Base-by-base conservation (phyloP, 768 basidiomycete genomes). In the Boletus pseudopeckii region DNA sequence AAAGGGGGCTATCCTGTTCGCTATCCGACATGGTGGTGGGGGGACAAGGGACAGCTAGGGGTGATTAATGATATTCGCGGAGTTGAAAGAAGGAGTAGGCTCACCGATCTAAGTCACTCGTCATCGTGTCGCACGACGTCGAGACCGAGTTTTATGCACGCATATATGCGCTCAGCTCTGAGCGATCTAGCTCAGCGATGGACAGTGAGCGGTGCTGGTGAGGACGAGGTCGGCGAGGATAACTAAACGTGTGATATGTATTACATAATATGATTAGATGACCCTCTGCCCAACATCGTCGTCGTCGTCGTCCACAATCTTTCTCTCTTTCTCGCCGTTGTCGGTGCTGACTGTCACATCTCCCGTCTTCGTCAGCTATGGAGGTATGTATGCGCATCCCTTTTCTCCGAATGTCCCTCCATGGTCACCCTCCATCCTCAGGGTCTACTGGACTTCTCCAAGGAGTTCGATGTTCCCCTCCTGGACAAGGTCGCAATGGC, bases 401-500 rank as follows among this genome's bases (percentile, higher is more conserved):
- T 26, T 14, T 33, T n/a, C 42, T 45, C 32, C 32, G 24, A 44
- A 56, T 51, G 24, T 36, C 22, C 36, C n/a, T 45, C 38, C 28
- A 26, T 48, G 32, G 45, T 64, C 56, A 55, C 45, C 22, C 3
- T 32, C 28, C 45, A 43, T 46, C 55, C 32, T 17, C 48, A 97
- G 94, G 84, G 79, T 72, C 80, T 97, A 64, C 88, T 97, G 70
- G 93, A 97, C 81, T 93, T 95, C 78, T 86, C 86, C 63, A 83
- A 82, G 65, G 93, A 96, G 66, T 91, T 98, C 74, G 94, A 98
- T 80, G 86, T 97, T 71, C 74, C 79, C 57, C 81, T 98, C 58
- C 80, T 98, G 74, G 97, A 99, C 77, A 90, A 86, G 73, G 91
- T 98, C 64, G 92, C 93, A 45, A 87, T 87, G 76, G 83, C 92